A percentile compares a stretch with the other conserved stretches of the same genome.
Evolutionary conservation across 345 rosid genomes (phyloP).

Genomic region (Rhizophora apiculata): DNA sequence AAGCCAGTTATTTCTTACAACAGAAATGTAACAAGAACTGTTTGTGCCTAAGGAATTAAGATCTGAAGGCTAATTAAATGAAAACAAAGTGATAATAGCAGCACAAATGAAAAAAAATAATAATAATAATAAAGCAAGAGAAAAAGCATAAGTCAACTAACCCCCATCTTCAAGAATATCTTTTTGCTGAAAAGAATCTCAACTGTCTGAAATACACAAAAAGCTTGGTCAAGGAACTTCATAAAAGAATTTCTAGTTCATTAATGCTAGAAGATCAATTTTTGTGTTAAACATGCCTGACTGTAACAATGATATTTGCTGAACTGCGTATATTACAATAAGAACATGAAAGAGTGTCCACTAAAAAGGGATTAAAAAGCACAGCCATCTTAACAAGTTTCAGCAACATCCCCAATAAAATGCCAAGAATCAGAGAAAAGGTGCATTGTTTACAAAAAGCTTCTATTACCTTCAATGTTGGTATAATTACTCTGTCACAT

Average conservation of each 20-base stretch:
- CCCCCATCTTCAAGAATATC: conserved; percentile 71
- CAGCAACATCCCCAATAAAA: neutral
- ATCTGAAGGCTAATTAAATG: neutral
- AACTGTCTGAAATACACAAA: conserved; percentile 58
- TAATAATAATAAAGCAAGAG: neutral
- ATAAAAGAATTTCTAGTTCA: neutral
- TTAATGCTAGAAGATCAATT: too few relatives aligned
- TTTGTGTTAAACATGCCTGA: too few relatives aligned
- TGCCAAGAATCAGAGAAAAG: neutral
- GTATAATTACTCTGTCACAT: conserved; percentile 74
- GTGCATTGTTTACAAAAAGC: neutral
- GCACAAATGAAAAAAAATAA: too few relatives aligned
- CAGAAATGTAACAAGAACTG: neutral
- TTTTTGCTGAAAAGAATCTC: conserved; percentile 63
- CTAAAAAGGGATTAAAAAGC: neutral
- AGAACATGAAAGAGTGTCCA: neutral
- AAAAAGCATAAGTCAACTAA: conserved; percentile 28
- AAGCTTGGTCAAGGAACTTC: conserved; percentile 5
- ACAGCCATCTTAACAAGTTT: neutral
- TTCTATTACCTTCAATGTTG: conserved; percentile 70
- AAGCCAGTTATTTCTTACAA: neutral
- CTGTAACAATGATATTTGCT: too few relatives aligned
- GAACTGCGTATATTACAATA: too few relatives aligned
- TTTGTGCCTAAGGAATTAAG: neutral
- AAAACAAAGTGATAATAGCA: neutral